phyloP scores from a whole-genome alignment of 2,329 filamentous ascomycete species.

The Trichoderma endophyticum region DNA sequence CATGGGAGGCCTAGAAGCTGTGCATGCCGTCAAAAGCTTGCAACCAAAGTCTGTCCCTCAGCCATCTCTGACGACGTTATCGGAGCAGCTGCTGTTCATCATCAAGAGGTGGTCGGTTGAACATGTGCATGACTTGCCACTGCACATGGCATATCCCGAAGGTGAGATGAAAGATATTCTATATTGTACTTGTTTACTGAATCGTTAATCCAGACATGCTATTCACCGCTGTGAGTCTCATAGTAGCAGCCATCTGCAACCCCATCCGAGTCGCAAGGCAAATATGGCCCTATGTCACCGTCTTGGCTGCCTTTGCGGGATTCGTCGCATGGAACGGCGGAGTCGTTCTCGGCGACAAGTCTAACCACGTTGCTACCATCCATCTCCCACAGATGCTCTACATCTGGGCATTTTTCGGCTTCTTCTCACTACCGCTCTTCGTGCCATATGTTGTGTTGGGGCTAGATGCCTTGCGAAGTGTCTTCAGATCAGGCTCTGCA shows the following conservation, averaged over 20 bases:
- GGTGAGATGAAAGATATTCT: slow-evolving; percentile 39
- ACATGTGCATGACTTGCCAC: slow-evolving; percentile 52
- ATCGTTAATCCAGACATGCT: slow-evolving; percentile 46
- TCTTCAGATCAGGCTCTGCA: not conserved
- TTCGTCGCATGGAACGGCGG: slow-evolving; percentile 88
- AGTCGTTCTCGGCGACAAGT: slow-evolving; percentile 94
- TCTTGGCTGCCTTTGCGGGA: slow-evolving; percentile 64
- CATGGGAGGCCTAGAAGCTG: slow-evolving; percentile 60
- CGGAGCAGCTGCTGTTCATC: slow-evolving; percentile 38
- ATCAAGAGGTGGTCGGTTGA: slow-evolving; percentile 46
- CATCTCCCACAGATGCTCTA: slow-evolving; percentile 94
- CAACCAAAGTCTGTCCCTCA: slow-evolving; percentile 31
- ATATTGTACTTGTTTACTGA: not conserved
- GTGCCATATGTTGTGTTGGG: slow-evolving; percentile 48
- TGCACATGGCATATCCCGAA: slow-evolving; percentile 47
- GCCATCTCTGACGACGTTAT: slow-evolving; percentile 32
- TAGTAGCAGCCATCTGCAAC: slow-evolving; percentile 53
- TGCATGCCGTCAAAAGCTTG: slow-evolving; percentile 49
- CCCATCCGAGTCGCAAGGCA: slow-evolving; percentile 43
- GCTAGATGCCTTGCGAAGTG: slow-evolving; percentile 6
- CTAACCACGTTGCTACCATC: slow-evolving; percentile 85
- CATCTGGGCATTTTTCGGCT: slow-evolving; percentile 83
- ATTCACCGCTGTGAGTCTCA: slow-evolving; percentile 61
- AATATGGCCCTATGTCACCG: slow-evolving; percentile 57
- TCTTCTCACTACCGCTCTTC: slow-evolving; percentile 83